Evolutionary conservation across 139 green algal species (phyloP), one percentile per base, ranked within the genome.

Genomic region (Chlorella sp.): DNA sequence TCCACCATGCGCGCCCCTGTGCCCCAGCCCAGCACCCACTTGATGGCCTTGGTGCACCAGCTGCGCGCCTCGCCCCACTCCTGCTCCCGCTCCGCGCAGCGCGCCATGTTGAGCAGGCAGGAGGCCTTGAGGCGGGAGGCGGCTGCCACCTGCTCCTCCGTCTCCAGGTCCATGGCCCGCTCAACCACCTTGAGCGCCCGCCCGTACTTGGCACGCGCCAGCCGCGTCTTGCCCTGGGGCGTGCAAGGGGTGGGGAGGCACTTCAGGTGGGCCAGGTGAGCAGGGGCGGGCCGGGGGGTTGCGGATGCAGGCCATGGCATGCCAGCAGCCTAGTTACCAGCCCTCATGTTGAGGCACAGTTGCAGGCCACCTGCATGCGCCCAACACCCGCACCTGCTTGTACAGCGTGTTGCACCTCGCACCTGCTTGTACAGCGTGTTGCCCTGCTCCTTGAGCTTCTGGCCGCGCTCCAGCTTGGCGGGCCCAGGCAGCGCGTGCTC

Each of bases 341-440:
- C 56, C 56, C 26, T 65, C 56, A 20, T 65, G 22, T 20, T n/a
- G 22, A 65, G 22, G 22, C 56, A 9, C 9, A 3, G 22, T 24
- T 30, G 56, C 7, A 65, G 22, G 22, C 56, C 56, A 65, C 56
- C 26, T 65, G 56, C 68, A n/a, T 40, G 32, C 64, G 8, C 46
- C 46, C 46, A 54, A 54, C 46, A 54, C 46, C 7, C 46, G 11
- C 46, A 7, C 46, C 51, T 16, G 24, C 51, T 60, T 11, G 13
- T 20, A 16, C 51, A 60, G 13, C n/a, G n/a, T 60, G 16, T 24
- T 16, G 2, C 1, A 16, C 17, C 58, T 32, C 56, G 1, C 73
- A 83, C 84, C 70, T 75, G 60, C 74, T 92, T 90, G 88, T 87
- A 96, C 51, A 95, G 87, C 54, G 73, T 80, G 72, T 96, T 96